Base-by-base conservation (phyloP, 2,329 filamentous ascomycete genomes). In the Colletotrichum zoysiae region DNA sequence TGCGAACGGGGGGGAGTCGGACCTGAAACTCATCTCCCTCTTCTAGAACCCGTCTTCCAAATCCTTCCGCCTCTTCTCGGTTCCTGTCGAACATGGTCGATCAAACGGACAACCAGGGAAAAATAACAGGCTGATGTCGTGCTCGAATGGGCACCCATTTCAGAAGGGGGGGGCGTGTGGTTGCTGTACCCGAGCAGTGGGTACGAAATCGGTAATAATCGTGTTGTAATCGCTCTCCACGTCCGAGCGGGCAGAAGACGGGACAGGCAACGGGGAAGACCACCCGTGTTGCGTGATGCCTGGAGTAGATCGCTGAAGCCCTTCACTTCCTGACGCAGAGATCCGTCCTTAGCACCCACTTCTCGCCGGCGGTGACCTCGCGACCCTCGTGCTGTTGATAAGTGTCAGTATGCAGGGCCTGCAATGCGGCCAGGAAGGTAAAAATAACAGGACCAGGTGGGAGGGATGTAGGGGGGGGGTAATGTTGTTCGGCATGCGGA, bases 341-440 rank as follows among this genome's bases (percentile, higher is more conserved):
- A 84, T 97, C 95, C 74, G 92, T 97, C 75, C 95, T 86, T 71
- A 97, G 88, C 71, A 97, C 91, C 95, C 95, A 97, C 82, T 97
- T 97, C 83, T 97, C 94, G 12, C 95, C 95, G 53, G 88, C 86
- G 1, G 84, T 87, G 0, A 97, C 95, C 79, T 97, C 91, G 69
- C 89, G 87, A 0, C 95, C 95, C 81, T 97, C 95, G 81, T 97
- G 95, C 88, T 90, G 59, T 71, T 69, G 69, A 69, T 69, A 59
- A 71, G 46, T 64, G 65, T 71, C 69, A 71, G 69, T 71, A 30
- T 69, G 46, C 59, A 46, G 46, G 46, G 23, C 38, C 30, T 71
- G 16, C 5, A 48, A 44, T 71, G 48, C 26, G 40, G 61, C 67
- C 38, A 44, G 42, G 61, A 56, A 56, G 62, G 50, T 51, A 65